phyloP scores from a whole-genome alignment of 352 stramenopile genomes.

The Salisapilia sapeloensis region DNA sequence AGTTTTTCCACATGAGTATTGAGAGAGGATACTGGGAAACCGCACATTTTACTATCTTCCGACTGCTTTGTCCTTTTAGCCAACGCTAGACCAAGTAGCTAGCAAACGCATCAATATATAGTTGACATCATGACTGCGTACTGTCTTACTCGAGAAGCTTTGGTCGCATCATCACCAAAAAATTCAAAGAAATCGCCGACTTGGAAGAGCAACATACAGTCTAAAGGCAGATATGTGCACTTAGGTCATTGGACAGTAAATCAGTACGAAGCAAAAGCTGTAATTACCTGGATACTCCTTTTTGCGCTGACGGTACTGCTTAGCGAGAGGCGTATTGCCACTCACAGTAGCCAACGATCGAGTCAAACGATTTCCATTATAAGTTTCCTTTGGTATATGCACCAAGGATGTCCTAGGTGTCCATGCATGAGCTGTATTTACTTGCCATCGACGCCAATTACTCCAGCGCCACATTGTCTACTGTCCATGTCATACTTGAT shows the following conservation, averaged over 20 bases:
- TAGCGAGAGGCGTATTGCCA: conserved; percentile 34
- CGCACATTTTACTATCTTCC: conserved; percentile 52
- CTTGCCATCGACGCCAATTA: too few species aligned
- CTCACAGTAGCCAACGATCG: too few species aligned
- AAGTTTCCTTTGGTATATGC: too few species aligned
- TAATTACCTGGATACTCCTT: conserved; percentile 49
- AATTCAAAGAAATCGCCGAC: conserved; percentile 78
- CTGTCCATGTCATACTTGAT: too few species aligned
- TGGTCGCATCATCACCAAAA: conserved; percentile 53
- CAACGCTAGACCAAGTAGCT: conserved; percentile 56
- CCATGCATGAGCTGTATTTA: too few species aligned
- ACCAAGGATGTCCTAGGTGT: too few species aligned
- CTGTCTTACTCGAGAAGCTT: conserved; percentile 51
- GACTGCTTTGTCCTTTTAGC: conserved; percentile 46
- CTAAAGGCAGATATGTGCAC: conserved; percentile 6
- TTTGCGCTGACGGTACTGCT: conserved; percentile 58
- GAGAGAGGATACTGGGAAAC: conserved; percentile 51
- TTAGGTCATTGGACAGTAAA: background rate
- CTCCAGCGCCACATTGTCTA: too few species aligned
- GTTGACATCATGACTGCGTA: background rate
- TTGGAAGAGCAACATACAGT: conserved; percentile 73
- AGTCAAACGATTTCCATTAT: too few species aligned
- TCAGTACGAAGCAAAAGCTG: background rate
- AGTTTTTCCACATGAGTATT: conserved; percentile 71
- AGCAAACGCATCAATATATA: background rate